Evolutionary conservation across 2,329 filamentous ascomycete species (phyloP), one percentile per base, ranked within the genome.

Genomic region (Amphichorda felina): DNA sequence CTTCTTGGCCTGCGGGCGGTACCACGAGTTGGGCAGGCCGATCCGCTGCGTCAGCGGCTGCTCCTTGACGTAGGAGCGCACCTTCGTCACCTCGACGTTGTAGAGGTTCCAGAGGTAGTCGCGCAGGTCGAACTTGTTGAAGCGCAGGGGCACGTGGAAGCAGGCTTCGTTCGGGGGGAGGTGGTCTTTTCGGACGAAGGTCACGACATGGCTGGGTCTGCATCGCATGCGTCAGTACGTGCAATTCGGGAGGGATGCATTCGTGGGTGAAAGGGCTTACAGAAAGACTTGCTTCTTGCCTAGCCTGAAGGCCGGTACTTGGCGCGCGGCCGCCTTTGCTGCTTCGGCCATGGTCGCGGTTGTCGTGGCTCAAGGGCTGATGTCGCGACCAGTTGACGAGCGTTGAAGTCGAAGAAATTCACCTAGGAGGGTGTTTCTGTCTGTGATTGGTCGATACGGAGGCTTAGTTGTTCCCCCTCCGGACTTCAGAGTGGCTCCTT

Each of bases 71-170:
- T 52, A 89, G 36, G 83, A 87, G 41, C 89, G 82, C 42, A 96
- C 77, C 45, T 68, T 68, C 35, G 75, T 64, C 36, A 80, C 75
- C 43, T 79, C 71, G 41, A 96, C 79, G 41, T 72, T 70, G 68
- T 98, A 98, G 30, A 74, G 73, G 57, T 94, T 79, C 64, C 75
- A 83, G 42, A 98, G 79, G 66, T 96, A 98, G 65, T 95, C 88
- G 58, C 87, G 84, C 29, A 98, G 65, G 57, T 98, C 91, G 59
- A 96, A 80, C 64, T 98, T 98, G 69, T 86, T 94, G 69, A 95
- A 87, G 49, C 75, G 78, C 48, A 96, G 72, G 9, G 91, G 91
- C 22, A 95, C 89, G 50, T 80, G 71, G 74, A 98, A 98, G 49
- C 79, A 81, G 43, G 89, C 91, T 56, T 84, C 86, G 56, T 78